A percentile compares a stretch with the other conserved stretches of the same genome.
These are phyloP conservation scores for Lathyrus sativus DNA, from an alignment of 306 rosid species.

Conservation along the genomic window DNA sequence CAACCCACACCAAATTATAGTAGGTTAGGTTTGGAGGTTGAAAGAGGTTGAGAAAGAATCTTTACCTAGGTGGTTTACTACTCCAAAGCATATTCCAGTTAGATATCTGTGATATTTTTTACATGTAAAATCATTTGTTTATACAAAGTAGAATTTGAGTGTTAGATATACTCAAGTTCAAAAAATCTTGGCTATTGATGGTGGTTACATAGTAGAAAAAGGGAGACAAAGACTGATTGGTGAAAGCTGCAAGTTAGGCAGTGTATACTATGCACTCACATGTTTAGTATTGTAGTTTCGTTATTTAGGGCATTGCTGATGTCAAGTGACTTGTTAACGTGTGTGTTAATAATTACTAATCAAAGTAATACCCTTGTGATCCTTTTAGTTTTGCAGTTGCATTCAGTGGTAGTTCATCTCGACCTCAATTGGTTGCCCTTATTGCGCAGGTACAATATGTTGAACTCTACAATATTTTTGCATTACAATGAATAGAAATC, in stretches of 20 bases:
- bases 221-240: constrained; percentile 12
- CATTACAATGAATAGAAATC: constrained; percentile 22
- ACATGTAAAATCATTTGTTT: not conserved
- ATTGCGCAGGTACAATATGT: constrained; percentile 79
- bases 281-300: constrained; percentile 27
- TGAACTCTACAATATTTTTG: constrained; percentile 21
- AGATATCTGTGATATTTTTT: not conserved
- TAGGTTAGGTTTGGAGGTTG: not conserved
- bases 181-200: constrained; percentile 13
- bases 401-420: constrained; percentile 76
- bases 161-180: not conserved
- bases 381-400: constrained; percentile 86
- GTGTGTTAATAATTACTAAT: constrained; percentile 26
- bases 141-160: not conserved
- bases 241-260: constrained; percentile 23
- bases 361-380: constrained; percentile 26
- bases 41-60: not conserved
- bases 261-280: not conserved
- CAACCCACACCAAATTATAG: not conserved
- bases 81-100: not conserved
- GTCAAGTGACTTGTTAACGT: constrained; percentile 32
- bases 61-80: not conserved
- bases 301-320: constrained; percentile 24
- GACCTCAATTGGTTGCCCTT: constrained; percentile 91
- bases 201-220: constrained; percentile 12